Conservation (phyloP, 2,329 filamentous ascomycete species). For the Epichloe amarillans region DNA sequence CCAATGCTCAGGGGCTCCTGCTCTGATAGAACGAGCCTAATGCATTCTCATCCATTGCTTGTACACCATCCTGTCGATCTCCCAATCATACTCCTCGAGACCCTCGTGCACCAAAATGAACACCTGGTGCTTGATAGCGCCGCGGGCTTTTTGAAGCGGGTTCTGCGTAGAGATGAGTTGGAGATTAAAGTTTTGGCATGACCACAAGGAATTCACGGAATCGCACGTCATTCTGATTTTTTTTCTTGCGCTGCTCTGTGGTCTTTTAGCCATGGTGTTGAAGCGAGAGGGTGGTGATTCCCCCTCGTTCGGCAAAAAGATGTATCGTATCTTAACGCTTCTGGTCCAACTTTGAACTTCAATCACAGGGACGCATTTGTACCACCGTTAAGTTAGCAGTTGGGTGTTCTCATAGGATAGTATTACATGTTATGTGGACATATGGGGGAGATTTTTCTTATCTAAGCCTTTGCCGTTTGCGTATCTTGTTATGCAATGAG, state of each 20-base stretch:
- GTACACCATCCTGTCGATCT: conserved; percentile 6
- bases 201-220: background rate
- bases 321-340: conserved; percentile 54
- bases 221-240: conserved; percentile 16
- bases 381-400: background rate
- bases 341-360: background rate
- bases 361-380: background rate
- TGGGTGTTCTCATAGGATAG: background rate
- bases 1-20: conserved; percentile 44
- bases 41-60: background rate
- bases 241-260: conserved; percentile 49
- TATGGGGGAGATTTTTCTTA: background rate
- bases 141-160: conserved; percentile 1
- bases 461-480: background rate
- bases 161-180: background rate
- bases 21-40: conserved; percentile 50
- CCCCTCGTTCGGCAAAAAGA: conserved; percentile 33
- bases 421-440: background rate
- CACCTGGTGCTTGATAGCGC: conserved; percentile 5
- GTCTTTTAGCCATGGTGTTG: conserved; percentile 37
- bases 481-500: background rate
- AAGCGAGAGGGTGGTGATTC: background rate
- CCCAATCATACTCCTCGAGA: conserved; percentile 19
- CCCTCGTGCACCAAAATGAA: conserved; percentile 5
- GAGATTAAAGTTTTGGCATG: background rate